phyloP scores from a whole-genome alignment of 805 yeast species.

The Wickerhamiella qilinensis region DNA sequence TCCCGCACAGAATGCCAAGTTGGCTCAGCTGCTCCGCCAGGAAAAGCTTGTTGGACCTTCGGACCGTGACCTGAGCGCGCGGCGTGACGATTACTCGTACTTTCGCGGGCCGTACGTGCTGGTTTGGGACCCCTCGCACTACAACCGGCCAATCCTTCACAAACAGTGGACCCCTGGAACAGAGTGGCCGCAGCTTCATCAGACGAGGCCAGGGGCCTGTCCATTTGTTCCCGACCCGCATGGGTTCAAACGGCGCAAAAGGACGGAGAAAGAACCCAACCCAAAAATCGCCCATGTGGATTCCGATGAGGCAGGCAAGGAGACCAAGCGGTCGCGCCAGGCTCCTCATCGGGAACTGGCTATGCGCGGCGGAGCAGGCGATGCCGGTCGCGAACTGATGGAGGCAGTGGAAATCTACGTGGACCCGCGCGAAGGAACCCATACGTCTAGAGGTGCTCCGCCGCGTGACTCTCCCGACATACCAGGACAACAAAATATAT shows the following conservation, averaged over 20 bases:
- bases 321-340: background rate
- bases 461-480: no score
- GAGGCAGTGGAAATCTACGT: background rate
- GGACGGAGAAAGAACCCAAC: background rate
- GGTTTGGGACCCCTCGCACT: conserved; percentile 65
- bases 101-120: conserved; percentile 61
- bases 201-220: conserved; percentile 59
- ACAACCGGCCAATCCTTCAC: conserved; percentile 61
- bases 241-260: conserved; percentile 1
- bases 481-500: no score
- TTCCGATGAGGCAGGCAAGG: no score
- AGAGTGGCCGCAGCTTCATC: conserved; percentile 44
- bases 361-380: background rate
- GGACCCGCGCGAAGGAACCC: conserved; percentile 19
- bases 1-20: conserved; percentile 9
- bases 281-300: background rate
- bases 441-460: no score
- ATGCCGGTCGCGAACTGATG: conserved; percentile 2
- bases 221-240: conserved; percentile 41
- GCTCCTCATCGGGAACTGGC: background rate
- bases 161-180: conserved; percentile 59
- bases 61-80: conserved; percentile 76
- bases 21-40: conserved; percentile 55
- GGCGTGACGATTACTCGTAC: conserved; percentile 69
- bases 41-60: conserved; percentile 70